Evolutionary conservation across 1,284 basidiomycete species (phyloP).

Genomic region (Cutaneotrichosporon sp.): DNA sequence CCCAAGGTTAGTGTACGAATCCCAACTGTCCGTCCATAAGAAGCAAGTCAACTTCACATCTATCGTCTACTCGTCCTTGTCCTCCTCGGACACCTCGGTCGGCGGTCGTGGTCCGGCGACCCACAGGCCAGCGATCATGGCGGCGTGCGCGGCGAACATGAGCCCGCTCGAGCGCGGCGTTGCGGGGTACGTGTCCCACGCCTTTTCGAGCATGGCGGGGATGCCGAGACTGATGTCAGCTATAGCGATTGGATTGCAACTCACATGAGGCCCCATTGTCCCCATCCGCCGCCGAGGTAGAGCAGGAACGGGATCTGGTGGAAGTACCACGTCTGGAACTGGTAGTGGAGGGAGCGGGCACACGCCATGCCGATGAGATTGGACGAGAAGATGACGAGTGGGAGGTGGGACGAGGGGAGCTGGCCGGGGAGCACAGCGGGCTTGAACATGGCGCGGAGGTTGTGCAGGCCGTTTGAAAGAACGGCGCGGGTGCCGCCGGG

Average conservation of each 20-base stretch:
- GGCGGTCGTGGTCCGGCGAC: slow-evolving; percentile 7
- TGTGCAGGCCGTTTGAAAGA: slow-evolving; percentile 61
- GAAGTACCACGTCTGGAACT: slow-evolving; percentile 98
- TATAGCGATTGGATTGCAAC: slow-evolving; percentile 15
- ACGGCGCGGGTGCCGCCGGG: slow-evolving; percentile 64
- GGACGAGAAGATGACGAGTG: slow-evolving; percentile 80
- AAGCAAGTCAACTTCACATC: no score
- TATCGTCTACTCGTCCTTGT: not conserved
- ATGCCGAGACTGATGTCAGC: slow-evolving; percentile 62
- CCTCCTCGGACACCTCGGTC: not conserved
- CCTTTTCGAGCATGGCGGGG: slow-evolving; percentile 70
- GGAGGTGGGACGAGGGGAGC: slow-evolving; percentile 57
- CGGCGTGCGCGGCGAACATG: slow-evolving; percentile 62
- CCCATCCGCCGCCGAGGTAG: slow-evolving; percentile 36
- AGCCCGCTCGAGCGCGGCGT: slow-evolving; percentile 69
- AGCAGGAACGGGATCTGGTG: slow-evolving; percentile 85
- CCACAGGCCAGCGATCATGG: slow-evolving; percentile 63
- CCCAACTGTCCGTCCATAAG: no score
- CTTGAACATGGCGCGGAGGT: slow-evolving; percentile 17
- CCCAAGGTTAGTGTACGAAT: no score
- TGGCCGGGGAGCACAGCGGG: slow-evolving; percentile 15
- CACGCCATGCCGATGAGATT: slow-evolving; percentile 91
- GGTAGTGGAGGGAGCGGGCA: slow-evolving; percentile 95
- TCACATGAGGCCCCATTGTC: slow-evolving; percentile 29
- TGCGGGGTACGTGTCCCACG: slow-evolving; percentile 86